phyloP scores from a whole-genome alignment of 345 rosid genomes.

The Ricinus communis region DNA sequence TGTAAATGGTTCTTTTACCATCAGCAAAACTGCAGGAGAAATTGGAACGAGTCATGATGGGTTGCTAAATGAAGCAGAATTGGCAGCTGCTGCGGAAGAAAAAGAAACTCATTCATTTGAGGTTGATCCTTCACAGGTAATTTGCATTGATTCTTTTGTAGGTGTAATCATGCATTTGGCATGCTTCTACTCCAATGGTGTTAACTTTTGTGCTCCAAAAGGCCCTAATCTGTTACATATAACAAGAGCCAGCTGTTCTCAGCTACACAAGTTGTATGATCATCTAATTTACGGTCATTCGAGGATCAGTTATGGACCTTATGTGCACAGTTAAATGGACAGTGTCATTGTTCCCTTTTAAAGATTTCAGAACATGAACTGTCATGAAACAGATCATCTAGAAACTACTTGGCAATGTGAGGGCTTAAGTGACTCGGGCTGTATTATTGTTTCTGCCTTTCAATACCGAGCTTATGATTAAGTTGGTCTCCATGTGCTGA shows the following conservation, averaged over 20 bases:
- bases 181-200: neutral
- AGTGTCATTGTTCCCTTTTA: neutral
- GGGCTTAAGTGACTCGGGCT: neutral
- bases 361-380: neutral
- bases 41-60: conserved; percentile 56
- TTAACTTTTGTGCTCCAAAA: neutral
- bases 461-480: too few relatives aligned
- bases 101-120: conserved; percentile 94
- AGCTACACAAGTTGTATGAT: neutral
- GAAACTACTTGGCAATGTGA: neutral
- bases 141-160: neutral
- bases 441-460: neutral
- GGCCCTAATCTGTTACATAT: neutral
- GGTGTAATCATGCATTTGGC: neutral
- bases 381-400: neutral
- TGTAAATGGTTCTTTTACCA: conserved; percentile 62
- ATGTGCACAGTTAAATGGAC: neutral
- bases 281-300: too few relatives aligned
- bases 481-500: too few relatives aligned
- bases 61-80: conserved; percentile 77
- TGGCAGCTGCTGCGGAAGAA: conserved; percentile 92
- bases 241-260: neutral
- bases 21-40: conserved; percentile 78
- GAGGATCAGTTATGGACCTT: neutral
- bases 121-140: conserved; percentile 83